A percentile compares a stretch with the other conserved stretches of the same genome.
Conservation (phyloP, 208 protist genomes). For the Trypanosoma conorhini region DNA sequence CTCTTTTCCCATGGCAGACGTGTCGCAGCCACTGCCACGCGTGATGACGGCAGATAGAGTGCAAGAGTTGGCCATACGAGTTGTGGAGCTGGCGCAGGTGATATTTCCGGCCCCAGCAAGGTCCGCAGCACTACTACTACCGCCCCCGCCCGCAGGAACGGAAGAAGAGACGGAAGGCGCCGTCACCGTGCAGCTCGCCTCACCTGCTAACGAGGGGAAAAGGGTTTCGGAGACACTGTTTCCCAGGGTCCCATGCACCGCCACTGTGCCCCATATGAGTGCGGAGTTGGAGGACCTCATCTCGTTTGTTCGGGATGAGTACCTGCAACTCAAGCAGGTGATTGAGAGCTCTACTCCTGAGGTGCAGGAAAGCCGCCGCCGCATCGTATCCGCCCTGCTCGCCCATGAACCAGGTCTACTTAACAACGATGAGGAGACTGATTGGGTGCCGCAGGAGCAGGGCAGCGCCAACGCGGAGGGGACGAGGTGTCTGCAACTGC, state of each 20-base stretch:
- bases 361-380: slow-evolving; percentile 24
- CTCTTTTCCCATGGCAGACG: background rate
- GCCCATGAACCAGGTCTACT: slow-evolving; percentile 9
- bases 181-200: background rate
- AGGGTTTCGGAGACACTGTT: slow-evolving; percentile 17
- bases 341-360: slow-evolving; percentile 42
- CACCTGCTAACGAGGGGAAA: background rate
- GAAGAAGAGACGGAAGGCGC: background rate
- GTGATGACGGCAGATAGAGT: slow-evolving; percentile 18
- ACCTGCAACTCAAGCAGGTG: slow-evolving; percentile 31
- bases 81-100: slow-evolving; percentile 50
- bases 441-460: slow-evolving; percentile 18
- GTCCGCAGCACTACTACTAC: background rate
- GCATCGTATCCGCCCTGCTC: slow-evolving; percentile 29
- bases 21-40: background rate
- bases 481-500: slow-evolving; percentile 30
- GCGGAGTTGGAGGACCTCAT: slow-evolving; percentile 64
- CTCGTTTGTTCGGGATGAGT: slow-evolving; percentile 40
- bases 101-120: slow-evolving; percentile 25
- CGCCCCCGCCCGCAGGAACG: background rate
- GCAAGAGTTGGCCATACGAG: slow-evolving; percentile 30
- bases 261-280: slow-evolving; percentile 27
- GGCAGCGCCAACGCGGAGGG: slow-evolving; percentile 8
- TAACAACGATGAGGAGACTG: slow-evolving; percentile 16
- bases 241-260: slow-evolving; percentile 13